Evolutionary conservation across 345 rosid genomes (phyloP).

Genomic region (Murraya paniculata): DNA sequence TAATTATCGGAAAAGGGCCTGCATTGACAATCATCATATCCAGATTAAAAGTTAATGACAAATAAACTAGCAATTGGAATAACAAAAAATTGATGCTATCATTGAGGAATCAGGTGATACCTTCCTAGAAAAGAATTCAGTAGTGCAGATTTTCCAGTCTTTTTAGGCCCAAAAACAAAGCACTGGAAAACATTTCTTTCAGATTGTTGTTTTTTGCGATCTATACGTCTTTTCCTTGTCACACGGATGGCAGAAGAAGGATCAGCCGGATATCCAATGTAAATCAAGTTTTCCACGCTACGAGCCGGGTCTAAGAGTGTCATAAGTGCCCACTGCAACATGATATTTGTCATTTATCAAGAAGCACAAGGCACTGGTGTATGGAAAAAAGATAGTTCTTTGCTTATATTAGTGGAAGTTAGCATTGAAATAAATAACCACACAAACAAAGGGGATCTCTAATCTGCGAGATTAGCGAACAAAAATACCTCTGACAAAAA

Average conservation of each 20-base stretch:
- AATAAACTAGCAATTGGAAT: not conserved
- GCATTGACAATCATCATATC: conserved; percentile 18
- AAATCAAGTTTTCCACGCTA: conserved; percentile 66
- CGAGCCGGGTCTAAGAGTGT: conserved; percentile 74
- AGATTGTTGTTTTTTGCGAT: conserved; percentile 65
- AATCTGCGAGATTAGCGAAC: not conserved
- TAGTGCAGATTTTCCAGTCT: conserved; percentile 75
- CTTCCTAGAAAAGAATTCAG: conserved; percentile 77
- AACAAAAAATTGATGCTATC: not conserved
- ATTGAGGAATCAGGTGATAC: conserved; percentile 29
- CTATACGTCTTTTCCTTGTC: conserved; percentile 58
- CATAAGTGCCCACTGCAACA: conserved; percentile 89
- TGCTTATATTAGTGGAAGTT: not conserved
- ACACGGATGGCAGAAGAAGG: conserved; percentile 53
- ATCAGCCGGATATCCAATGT: conserved; percentile 58
- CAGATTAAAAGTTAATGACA: not conserved
- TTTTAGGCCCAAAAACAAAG: conserved; percentile 78
- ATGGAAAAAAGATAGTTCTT: not conserved
- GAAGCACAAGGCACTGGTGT: not conserved
- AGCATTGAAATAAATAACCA: not conserved
- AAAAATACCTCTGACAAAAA: conserved; percentile 75
- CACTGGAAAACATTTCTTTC: conserved; percentile 81
- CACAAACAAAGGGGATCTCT: not conserved
- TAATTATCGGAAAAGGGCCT: conserved; percentile 61
- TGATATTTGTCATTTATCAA: conserved; percentile 1